Conservation (phyloP, 1,284 basidiomycete genomes). For the Pascua guehoae region DNA sequence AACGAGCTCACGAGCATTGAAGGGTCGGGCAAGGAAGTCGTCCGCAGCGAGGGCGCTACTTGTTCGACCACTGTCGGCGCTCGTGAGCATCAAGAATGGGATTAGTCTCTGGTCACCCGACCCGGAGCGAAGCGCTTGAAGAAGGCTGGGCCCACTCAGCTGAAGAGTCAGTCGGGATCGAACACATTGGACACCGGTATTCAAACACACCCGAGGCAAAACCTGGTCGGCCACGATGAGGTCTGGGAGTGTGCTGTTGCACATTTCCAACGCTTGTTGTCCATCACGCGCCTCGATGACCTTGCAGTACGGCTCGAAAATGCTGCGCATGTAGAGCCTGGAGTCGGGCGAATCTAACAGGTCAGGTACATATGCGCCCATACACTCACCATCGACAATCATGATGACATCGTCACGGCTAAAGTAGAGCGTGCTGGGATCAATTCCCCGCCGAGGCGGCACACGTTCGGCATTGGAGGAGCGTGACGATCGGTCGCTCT, state of each 20-base stretch:
- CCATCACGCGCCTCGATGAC: conserved; percentile 51
- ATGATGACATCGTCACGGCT: conserved; percentile 42
- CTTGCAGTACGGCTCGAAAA: conserved; percentile 46
- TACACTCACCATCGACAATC: conserved; percentile 41
- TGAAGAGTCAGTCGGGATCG: no score
- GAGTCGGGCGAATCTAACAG: conserved; percentile 36
- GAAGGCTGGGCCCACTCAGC: no score
- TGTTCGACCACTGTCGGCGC: no score
- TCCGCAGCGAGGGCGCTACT: no score
- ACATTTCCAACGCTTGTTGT: conserved; percentile 43
- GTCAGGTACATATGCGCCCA: conserved; percentile 14
- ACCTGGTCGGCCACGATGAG: conserved; percentile 50
- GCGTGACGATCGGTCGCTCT: no score
- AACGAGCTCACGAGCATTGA: conserved; percentile 49
- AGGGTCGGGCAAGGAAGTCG: conserved; percentile 45
- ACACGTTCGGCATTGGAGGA: no score
- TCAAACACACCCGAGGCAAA: conserved; percentile 41
- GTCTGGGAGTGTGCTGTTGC: conserved; percentile 27
- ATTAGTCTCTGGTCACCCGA: no score
- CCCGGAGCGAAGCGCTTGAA: no score
- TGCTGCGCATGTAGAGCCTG: conserved; percentile 39
- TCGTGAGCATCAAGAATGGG: no score
- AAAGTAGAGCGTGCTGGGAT: conserved; percentile 42
- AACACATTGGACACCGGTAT: no score
- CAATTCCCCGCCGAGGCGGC: conserved; percentile 23